Evolutionary conservation across 129 eudicot species (phyloP), one percentile per base, ranked within the genome.

Genomic region (Ambrosia artemisiifolia): DNA sequence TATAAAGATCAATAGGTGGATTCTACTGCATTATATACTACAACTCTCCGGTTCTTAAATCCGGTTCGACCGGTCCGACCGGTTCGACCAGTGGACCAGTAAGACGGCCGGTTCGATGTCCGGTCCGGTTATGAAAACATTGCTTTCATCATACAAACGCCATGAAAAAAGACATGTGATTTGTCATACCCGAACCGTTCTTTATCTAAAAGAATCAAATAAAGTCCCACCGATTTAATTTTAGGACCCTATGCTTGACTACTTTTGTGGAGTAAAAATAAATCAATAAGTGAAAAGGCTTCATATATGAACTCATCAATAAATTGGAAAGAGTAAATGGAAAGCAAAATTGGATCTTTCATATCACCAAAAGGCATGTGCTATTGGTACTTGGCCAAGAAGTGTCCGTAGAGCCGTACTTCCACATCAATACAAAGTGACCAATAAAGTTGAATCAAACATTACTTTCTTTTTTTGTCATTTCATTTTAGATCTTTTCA

Each of bases 331-430:
- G 11, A 63, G 28, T 65, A 69, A 77, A 24, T 28, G 7, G 3
- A 38, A 70, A 61, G 40, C 76, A 69, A 70, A 70, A 70, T 69
- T 77, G 71, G 81, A 77, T 77, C 65, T 63, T 77, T 70, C 65
- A 18, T 70, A 28, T 36, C 76, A 53, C 72, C 49, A 78, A 78
- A 78, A 78, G 82, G 44, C 82, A 63, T 42, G 70, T 63, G 63
- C 2, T 49, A 24, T 33, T 68, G 67, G 3, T 47, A 76, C 69
- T 70, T 77, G 81, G 32, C 81, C 49, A 10, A 63, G 75, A 13
- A 50, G 64, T 19, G 55, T 76, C 35, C 34, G 65, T 77, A 78
- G 82, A 78, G 82, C 72, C 82, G 40, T 78, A 50, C 43, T 51
- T 14, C 20, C 18, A 50, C 24, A 36, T 8, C 54, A 70, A 63